Evolutionary conservation across 164 flowering plant species (phyloP).

Genomic region (Kalanchoe fedtschenkoi): DNA sequence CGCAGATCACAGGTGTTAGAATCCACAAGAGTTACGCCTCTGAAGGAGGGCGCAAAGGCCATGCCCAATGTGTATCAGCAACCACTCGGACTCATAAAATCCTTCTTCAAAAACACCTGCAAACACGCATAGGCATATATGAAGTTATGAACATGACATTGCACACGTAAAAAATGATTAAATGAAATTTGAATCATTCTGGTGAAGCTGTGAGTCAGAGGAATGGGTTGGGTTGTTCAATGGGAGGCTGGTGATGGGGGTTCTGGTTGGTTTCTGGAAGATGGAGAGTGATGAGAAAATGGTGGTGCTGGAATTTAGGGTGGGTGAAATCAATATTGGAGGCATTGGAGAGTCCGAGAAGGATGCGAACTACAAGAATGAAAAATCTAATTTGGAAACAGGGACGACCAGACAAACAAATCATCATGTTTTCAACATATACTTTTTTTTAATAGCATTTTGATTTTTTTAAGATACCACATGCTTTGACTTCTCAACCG

Average conservation of each 20-base stretch:
- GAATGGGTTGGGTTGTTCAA: not conserved
- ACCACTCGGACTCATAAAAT: not conserved
- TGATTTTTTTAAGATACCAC: too few species aligned
- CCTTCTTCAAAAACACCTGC: not conserved
- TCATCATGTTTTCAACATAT: too few species aligned
- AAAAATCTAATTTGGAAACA: not conserved
- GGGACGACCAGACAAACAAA: too few species aligned
- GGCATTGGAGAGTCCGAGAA: not conserved
- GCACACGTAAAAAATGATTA: not conserved
- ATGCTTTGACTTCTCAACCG: too few species aligned
- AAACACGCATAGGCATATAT: too few species aligned
- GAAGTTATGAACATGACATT: constrained; percentile 4
- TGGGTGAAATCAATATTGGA: not conserved
- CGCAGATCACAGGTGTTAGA: not conserved
- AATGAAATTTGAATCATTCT: not conserved
- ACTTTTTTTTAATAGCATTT: too few species aligned
- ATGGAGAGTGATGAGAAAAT: not conserved
- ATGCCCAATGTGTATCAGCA: not conserved
- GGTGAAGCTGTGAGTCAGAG: not conserved
- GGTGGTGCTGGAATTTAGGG: not conserved
- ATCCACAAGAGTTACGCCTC: not conserved
- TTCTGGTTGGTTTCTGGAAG: not conserved
- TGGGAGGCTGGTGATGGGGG: not conserved
- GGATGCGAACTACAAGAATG: not conserved
- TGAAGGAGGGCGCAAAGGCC: not conserved